These are phyloP conservation scores for Elsinoe australis DNA, from an alignment of 2,329 filamentous ascomycete species.

Conservation along the genomic window DNA sequence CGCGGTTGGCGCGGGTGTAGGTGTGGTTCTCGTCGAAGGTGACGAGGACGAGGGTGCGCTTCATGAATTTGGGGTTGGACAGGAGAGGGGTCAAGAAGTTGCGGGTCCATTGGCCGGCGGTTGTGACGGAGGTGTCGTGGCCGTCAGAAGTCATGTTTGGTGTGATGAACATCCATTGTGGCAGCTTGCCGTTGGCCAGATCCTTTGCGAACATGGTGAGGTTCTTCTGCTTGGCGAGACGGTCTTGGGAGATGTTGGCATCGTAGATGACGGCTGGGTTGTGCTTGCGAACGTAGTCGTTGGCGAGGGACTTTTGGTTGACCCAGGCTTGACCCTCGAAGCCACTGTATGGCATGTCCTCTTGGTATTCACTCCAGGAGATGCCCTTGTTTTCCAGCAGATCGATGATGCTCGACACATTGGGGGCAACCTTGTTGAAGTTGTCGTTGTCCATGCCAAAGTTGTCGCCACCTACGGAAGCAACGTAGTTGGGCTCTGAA, in stretches of 20 bases:
- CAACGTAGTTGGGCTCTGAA: constrained; percentile 68
- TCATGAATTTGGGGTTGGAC: constrained; percentile 61
- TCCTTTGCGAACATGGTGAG: constrained; percentile 62
- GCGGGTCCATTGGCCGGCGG: constrained; percentile 60
- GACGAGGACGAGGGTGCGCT: constrained; percentile 65
- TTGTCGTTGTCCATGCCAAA: constrained; percentile 65
- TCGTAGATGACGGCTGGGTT: constrained; percentile 60
- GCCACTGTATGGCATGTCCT: constrained; percentile 68
- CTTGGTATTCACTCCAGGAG: constrained; percentile 59
- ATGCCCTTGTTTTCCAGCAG: constrained; percentile 37
- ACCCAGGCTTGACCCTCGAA: constrained; percentile 57
- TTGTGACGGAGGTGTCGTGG: constrained; percentile 64
- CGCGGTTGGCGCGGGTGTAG: constrained; percentile 58
- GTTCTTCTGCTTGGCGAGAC: constrained; percentile 66
- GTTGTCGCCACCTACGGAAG: constrained; percentile 61
- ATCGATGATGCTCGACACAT: constrained; percentile 36
- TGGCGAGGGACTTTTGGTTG: constrained; percentile 58
- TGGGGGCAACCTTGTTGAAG: constrained; percentile 43
- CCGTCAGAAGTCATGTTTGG: constrained; percentile 71
- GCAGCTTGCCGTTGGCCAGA: constrained; percentile 53
- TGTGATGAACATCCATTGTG: constrained; percentile 61
- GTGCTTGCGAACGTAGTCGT: constrained; percentile 79
- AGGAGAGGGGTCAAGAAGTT: constrained; percentile 64
- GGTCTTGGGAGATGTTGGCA: constrained; percentile 50
- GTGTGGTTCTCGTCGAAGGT: constrained; percentile 73